A percentile compares a stretch with the other conserved stretches of the same genome.
phyloP scores from a whole-genome alignment of 805 yeast genomes.

The Ogataea dorogensis region DNA sequence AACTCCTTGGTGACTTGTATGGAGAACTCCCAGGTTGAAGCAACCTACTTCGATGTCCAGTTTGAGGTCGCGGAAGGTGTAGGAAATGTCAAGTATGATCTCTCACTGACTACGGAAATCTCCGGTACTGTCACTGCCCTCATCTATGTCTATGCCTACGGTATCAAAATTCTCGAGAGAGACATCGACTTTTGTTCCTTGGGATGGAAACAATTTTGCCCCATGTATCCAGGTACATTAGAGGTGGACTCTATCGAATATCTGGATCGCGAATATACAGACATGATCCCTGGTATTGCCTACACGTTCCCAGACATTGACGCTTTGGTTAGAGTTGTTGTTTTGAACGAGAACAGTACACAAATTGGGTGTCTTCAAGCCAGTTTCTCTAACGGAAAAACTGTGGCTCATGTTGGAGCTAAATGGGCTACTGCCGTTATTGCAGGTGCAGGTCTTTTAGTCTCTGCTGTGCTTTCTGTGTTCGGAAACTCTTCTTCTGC shows the following conservation, averaged over 20 bases:
- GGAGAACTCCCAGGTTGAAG: conserved; percentile 70
- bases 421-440: conserved; percentile 93
- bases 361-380: conserved; percentile 74
- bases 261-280: conserved; percentile 46
- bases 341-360: conserved; percentile 37
- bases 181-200: conserved; percentile 61
- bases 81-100: conserved; percentile 61
- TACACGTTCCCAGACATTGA: conserved; percentile 85
- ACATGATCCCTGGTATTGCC: conserved; percentile 78
- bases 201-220: conserved; percentile 88
- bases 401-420: conserved; percentile 76
- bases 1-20: conserved; percentile 84
- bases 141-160: conserved; percentile 80
- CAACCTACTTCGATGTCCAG: conserved; percentile 69
- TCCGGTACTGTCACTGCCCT: conserved; percentile 66
- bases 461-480: conserved; percentile 78
- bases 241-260: conserved; percentile 72
- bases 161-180: conserved; percentile 64
- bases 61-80: conserved; percentile 74
- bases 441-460: conserved; percentile 82
- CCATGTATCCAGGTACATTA: conserved; percentile 77
- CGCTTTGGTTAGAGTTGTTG: conserved; percentile 62
- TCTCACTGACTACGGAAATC: conserved; percentile 69
- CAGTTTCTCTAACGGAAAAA: conserved; percentile 70
- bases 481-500: conserved; percentile 90